phyloP scores from a whole-genome alignment of 352 stramenopile genomes.

The Stramenopiles sp. region DNA sequence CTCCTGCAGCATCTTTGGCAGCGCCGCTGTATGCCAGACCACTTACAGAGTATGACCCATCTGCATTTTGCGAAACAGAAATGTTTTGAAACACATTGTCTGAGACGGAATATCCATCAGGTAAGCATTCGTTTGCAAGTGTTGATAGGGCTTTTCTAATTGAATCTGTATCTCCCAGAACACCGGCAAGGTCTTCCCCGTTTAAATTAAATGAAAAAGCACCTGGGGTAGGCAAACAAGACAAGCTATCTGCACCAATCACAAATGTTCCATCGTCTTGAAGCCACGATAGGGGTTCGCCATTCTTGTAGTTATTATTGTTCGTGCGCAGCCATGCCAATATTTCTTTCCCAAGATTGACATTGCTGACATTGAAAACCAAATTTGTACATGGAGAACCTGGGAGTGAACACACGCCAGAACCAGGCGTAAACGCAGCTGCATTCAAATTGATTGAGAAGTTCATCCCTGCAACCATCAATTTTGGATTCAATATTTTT shows the following conservation, averaged over 20 bases:
- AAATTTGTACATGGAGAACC: neutral
- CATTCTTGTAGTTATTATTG: neutral
- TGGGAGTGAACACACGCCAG: neutral
- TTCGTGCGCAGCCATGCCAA: neutral
- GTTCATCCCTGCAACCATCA: constrained; percentile 12
- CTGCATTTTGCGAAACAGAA: neutral
- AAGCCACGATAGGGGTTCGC: neutral
- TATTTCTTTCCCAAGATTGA: constrained; percentile 10
- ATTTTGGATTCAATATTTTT: constrained; percentile 7
- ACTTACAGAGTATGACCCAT: neutral
- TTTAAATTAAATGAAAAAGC: neutral
- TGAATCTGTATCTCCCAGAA: neutral
- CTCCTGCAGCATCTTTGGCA: constrained; percentile 4
- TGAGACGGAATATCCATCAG: neutral
- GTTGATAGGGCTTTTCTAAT: neutral
- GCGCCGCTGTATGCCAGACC: constrained; percentile 1
- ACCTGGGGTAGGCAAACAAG: neutral
- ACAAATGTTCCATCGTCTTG: neutral
- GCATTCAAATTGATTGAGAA: neutral
- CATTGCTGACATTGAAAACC: neutral
- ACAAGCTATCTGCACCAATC: neutral
- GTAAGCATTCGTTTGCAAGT: neutral
- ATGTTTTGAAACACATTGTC: constrained; percentile 8
- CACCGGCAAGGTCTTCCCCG: neutral
- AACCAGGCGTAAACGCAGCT: neutral